phyloP scores from a whole-genome alignment of 1,284 basidiomycete species.

The Gymnopus androsaceus region DNA sequence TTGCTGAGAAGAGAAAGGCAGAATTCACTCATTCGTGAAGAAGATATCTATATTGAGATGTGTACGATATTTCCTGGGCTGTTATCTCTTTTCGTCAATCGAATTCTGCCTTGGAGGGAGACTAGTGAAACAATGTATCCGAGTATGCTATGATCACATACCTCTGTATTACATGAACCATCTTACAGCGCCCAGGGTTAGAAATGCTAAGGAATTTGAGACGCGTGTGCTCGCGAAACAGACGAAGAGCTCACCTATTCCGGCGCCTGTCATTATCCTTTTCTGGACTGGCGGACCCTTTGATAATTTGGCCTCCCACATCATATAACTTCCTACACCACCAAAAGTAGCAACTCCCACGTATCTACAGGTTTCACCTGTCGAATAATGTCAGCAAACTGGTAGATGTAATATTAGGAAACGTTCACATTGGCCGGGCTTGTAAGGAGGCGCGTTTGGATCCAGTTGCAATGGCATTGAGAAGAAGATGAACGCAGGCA shows the following conservation, averaged over 20 bases:
- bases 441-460: too few relatives aligned
- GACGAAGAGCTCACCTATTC: conserved; percentile 40
- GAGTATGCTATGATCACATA: too few relatives aligned
- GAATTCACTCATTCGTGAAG: conserved; percentile 67
- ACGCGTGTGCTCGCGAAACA: not conserved
- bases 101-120: not conserved
- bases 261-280: conserved; percentile 46
- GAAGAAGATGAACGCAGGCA: too few relatives aligned
- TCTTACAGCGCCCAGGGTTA: conserved; percentile 40
- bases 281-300: conserved; percentile 43
- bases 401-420: too few relatives aligned
- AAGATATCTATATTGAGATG: not conserved
- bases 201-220: conserved; percentile 25
- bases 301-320: conserved; percentile 53
- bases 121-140: too few relatives aligned
- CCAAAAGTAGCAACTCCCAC: conserved; percentile 51
- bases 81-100: not conserved
- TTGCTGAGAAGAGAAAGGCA: conserved; percentile 95
- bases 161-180: conserved; percentile 34
- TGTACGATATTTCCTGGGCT: not conserved
- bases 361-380: too few relatives aligned
- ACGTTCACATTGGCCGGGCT: too few relatives aligned
- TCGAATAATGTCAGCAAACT: too few relatives aligned
- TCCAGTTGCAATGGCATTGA: too few relatives aligned
- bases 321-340: conserved; percentile 51